Evolutionary conservation across 2,329 filamentous ascomycete species (phyloP), one percentile per base, ranked within the genome.

Genomic region (Penicillium vulpinum): DNA sequence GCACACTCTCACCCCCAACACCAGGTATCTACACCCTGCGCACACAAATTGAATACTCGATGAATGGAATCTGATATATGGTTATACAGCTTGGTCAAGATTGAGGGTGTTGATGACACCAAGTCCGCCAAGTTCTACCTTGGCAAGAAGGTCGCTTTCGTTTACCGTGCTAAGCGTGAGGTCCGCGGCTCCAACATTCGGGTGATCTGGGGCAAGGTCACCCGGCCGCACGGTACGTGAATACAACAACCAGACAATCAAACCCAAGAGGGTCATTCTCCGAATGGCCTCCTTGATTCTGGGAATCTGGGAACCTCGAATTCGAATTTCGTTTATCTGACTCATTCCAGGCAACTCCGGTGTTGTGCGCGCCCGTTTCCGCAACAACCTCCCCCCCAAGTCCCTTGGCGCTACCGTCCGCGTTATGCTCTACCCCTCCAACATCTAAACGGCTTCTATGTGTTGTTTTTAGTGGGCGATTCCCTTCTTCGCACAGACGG

Each of bases 161-260:
- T 99, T 81, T 99, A 97, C 87, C 91, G 92, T 77, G 93, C 88
- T 73, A 88, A 91, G 82, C 92, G 88, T 83, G 91, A 96, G 85
- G 86, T 96, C 77, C 90, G 93, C 75, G 94, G 94, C 78, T 93
- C 92, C 80, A 97, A 97, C 89, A 95, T 97, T 83, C 88, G 93
- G 77, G 89, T 97, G 73, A 97, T 97, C 85, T 97, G 92, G 92
- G 93, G 93, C 85, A 97, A 96, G 86, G 89, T 97, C 78, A 96
- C 91, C 78, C 85, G 92, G 77, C 88, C 92, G 78, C 93, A 97
- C 83, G 93, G 90, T 93, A 90, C 73, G 81, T 78, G 33, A 44
- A 44, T 48, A 48, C 60, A 47, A 48, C 15, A 52, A 53, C 63
- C 31, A 55, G 57, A 24, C 29, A n/a, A n/a, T 31, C 29, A 18